Conservation (phyloP, 2,329 filamentous ascomycete genomes). For the Aspergillus sp. region DNA sequence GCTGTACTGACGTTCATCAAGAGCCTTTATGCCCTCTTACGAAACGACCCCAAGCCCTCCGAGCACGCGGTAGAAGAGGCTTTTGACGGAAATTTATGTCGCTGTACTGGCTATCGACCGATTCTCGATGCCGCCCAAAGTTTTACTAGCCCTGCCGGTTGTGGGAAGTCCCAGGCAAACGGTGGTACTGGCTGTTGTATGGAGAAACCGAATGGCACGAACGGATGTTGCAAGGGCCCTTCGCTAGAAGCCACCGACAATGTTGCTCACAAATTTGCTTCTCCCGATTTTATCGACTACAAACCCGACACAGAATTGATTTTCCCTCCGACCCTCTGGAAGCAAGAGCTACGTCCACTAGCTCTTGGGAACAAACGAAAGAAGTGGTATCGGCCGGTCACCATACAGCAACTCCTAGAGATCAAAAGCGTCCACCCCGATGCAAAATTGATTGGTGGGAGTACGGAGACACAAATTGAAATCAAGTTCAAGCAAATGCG, state of each 20-base stretch:
- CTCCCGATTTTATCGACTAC: constrained; percentile 91
- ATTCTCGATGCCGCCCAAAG: constrained; percentile 93
- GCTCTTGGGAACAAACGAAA: constrained; percentile 94
- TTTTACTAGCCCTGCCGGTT: constrained; percentile 60
- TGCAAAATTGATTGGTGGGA: constrained; percentile 93
- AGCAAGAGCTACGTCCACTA: constrained; percentile 76
- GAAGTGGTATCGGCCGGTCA: constrained; percentile 88
- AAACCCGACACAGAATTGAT: constrained; percentile 92
- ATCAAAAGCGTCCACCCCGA: constrained; percentile 84
- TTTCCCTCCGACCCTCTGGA: constrained; percentile 82
- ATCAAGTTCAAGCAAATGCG: constrained; percentile 96
- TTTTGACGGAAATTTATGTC: constrained; percentile 93
- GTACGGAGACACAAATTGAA: constrained; percentile 96
- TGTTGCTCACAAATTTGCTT: constrained; percentile 64
- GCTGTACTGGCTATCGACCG: constrained; percentile 91
- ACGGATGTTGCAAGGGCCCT: constrained; percentile 67
- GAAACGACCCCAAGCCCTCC: constrained; percentile 76
- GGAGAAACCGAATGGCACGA: constrained; percentile 59
- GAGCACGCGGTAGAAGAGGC: constrained; percentile 90
- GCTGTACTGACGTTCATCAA: constrained; percentile 24
- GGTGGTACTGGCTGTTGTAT: constrained; percentile 71
- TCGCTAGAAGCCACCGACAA: constrained; percentile 45
- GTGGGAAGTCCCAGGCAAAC: constrained; percentile 57
- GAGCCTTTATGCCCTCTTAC: constrained; percentile 88
- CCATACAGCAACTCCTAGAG: constrained; percentile 79